Conservation (phyloP, 352 stramenopile genomes). For the Pythium oligandrum region DNA sequence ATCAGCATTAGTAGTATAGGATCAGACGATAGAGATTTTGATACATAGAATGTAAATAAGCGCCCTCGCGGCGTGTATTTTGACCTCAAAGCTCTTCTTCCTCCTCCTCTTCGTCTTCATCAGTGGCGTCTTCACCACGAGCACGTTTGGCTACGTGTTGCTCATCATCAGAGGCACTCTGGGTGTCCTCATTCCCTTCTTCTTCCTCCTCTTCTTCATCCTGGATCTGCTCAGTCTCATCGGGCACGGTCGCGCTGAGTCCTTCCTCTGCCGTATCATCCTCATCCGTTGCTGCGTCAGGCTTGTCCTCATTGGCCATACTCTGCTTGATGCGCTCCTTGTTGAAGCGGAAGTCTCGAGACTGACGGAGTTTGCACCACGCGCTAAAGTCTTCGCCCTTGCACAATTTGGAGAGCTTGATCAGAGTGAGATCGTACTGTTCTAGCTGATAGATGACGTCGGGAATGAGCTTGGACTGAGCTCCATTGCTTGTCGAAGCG, state of each 20-base stretch:
- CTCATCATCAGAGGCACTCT: background rate
- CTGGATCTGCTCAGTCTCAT: too few species aligned
- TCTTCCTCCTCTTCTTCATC: slow-evolving; percentile 6
- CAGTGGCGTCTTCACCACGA: background rate
- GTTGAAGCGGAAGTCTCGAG: slow-evolving; percentile 53
- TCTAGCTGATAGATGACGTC: slow-evolving; percentile 68
- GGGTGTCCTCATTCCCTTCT: slow-evolving; percentile 2
- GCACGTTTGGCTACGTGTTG: background rate
- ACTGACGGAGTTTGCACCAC: slow-evolving; percentile 46
- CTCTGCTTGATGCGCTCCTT: slow-evolving; percentile 22
- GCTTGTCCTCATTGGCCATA: slow-evolving; percentile 1
- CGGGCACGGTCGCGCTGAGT: too few species aligned
- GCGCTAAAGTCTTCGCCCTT: slow-evolving; percentile 43
- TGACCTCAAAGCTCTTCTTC: background rate
- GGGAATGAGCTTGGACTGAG: slow-evolving; percentile 52
- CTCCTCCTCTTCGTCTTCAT: slow-evolving; percentile 7
- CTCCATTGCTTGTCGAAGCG: slow-evolving; percentile 5
- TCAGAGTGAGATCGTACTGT: slow-evolving; percentile 59
- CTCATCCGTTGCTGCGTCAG: slow-evolving; percentile 2
- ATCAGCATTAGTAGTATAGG: slow-evolving; percentile 2
- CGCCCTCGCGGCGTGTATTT: background rate
- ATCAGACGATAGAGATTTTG: background rate
- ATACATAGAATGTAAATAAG: slow-evolving; percentile 5
- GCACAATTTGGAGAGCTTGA: slow-evolving; percentile 62
- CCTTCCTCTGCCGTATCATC: background rate